Percentiles rank a stretch among this genome's conserved stretches.
Conservation (phyloP, 2,329 filamentous ascomycete genomes). For the Nemania serpens region DNA sequence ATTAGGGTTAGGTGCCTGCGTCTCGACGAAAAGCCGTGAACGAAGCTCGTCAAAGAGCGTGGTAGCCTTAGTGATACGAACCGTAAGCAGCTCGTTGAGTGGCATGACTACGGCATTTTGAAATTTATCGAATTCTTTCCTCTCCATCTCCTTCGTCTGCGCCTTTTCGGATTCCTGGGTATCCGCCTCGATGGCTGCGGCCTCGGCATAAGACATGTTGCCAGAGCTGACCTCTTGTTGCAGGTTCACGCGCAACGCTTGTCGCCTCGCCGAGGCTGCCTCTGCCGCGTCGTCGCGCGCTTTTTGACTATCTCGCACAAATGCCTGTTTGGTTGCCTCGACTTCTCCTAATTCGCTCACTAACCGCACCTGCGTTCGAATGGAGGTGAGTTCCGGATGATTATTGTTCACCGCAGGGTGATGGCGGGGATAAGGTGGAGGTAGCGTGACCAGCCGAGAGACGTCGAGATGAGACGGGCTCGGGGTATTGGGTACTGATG, state of each 20-base stretch:
- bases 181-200: slow-evolving; percentile 78
- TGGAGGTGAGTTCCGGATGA: slow-evolving; percentile 84
- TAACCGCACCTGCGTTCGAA: slow-evolving; percentile 73
- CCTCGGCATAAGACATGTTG: slow-evolving; percentile 80
- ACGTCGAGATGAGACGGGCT: slow-evolving; percentile 73
- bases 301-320: slow-evolving; percentile 59
- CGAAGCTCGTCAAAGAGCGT: slow-evolving; percentile 78
- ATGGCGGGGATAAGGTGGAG: slow-evolving; percentile 91
- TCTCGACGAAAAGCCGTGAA: slow-evolving; percentile 73
- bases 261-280: slow-evolving; percentile 58
- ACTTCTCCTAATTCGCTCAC: slow-evolving; percentile 77
- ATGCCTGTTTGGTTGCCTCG: slow-evolving; percentile 68
- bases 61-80: slow-evolving; percentile 74
- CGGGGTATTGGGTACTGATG: slow-evolving; percentile 52
- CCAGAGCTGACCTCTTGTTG: slow-evolving; percentile 79
- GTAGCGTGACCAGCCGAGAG: slow-evolving; percentile 88
- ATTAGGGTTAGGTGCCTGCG: slow-evolving; percentile 71
- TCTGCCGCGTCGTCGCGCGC: slow-evolving; percentile 60
- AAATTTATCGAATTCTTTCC: slow-evolving; percentile 82
- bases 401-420: slow-evolving; percentile 96
- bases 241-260: slow-evolving; percentile 73
- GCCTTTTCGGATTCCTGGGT: slow-evolving; percentile 72
- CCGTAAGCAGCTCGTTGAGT: slow-evolving; percentile 77
- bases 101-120: slow-evolving; percentile 83
- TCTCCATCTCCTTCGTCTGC: slow-evolving; percentile 72